Conservation (phyloP, 2,329 filamentous ascomycete species). For the Epichloe amarillans region DNA sequence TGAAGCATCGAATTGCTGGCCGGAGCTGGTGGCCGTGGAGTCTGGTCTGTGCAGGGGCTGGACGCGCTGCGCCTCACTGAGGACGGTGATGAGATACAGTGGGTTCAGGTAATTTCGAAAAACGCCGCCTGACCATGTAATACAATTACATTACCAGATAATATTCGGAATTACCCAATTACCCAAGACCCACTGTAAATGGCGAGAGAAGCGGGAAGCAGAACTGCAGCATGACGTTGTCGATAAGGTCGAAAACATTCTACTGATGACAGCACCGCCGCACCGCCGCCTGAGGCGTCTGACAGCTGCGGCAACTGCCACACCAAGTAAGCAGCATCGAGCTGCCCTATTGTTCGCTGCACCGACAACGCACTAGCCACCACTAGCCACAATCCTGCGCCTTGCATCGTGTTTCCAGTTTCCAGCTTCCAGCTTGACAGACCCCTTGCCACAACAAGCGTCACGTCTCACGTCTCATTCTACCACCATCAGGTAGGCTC, state of each 20-base stretch:
- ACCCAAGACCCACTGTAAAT: too few relatives aligned
- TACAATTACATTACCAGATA: too few relatives aligned
- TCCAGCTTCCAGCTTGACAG: not conserved
- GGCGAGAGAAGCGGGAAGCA: too few relatives aligned
- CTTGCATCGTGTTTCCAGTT: not conserved
- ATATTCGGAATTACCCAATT: too few relatives aligned
- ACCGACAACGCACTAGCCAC: not conserved
- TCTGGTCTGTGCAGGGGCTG: not conserved
- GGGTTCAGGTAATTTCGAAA: too few relatives aligned
- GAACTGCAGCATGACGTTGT: too few relatives aligned
- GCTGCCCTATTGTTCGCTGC: not conserved
- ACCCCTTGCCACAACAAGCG: not conserved
- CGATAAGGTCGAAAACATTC: too few relatives aligned
- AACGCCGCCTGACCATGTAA: too few relatives aligned
- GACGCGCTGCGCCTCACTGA: not conserved
- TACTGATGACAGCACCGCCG: too few relatives aligned
- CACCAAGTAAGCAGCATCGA: too few relatives aligned
- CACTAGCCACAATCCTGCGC: not conserved
- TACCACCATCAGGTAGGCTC: not conserved
- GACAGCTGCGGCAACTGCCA: too few relatives aligned
- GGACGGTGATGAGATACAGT: not conserved
- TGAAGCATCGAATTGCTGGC: not conserved
- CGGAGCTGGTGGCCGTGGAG: not conserved
- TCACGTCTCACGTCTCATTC: not conserved
- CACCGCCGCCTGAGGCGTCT: too few relatives aligned